These are phyloP conservation scores for Carex sylvatica DNA, from an alignment of 202 grass and related monocot genomes.

Conservation along the genomic window DNA sequence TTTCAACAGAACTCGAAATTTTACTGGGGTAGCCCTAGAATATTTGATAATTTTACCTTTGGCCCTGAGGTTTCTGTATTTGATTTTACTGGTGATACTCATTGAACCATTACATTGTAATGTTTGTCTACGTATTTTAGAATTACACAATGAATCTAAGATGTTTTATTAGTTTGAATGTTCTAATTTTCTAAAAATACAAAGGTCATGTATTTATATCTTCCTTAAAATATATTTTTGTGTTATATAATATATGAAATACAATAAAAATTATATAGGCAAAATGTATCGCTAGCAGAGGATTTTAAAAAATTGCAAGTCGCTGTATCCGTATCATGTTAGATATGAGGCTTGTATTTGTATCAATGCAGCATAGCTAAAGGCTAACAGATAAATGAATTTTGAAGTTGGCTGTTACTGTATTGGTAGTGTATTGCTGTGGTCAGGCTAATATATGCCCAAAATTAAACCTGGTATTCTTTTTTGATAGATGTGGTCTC, in stretches of 20 bases:
- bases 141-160: not conserved
- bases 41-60: not conserved
- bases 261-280: not conserved
- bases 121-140: not conserved
- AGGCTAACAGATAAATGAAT: not conserved
- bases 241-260: not conserved
- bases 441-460: not conserved
- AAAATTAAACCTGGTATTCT: not conserved
- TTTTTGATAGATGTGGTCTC: conserved; percentile 75
- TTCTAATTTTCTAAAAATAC: not conserved
- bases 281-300: not conserved
- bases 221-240: not conserved
- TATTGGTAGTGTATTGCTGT: not conserved
- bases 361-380: not conserved
- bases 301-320: not conserved
- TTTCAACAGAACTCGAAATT: not conserved
- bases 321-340: not conserved
- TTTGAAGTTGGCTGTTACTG: not conserved
- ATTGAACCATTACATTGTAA: not conserved
- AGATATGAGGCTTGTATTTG: not conserved
- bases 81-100: not conserved
- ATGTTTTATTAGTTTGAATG: not conserved
- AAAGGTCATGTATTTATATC: not conserved
- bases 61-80: not conserved
- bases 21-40: not conserved